phyloP scores from a whole-genome alignment of 164 flowering plant species.

The Tinospora cordifolia region DNA sequence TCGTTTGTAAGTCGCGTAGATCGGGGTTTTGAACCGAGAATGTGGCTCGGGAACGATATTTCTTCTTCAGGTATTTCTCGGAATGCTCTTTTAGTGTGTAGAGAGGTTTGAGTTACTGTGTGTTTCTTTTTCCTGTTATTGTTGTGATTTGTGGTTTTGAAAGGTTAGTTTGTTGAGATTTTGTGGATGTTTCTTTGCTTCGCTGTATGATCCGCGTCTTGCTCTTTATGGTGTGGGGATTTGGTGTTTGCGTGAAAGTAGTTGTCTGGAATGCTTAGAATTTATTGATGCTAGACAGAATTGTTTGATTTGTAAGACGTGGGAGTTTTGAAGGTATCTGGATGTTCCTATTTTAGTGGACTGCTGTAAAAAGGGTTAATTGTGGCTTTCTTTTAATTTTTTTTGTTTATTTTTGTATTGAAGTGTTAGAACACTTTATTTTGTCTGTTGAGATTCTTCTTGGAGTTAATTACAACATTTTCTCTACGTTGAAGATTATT shows the following conservation, averaged over 20 bases:
- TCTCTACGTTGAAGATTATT: background rate
- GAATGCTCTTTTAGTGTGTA: background rate
- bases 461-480: background rate
- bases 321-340: background rate
- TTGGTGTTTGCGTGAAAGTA: background rate
- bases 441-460: background rate
- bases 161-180: background rate
- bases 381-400: too few relatives aligned
- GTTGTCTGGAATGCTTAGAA: background rate
- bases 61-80: constrained; percentile 6
- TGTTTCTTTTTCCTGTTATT: too few relatives aligned
- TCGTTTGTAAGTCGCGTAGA: background rate
- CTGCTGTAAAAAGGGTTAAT: background rate
- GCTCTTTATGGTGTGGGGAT: background rate
- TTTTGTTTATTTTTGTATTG: background rate
- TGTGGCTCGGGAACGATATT: constrained; percentile 4
- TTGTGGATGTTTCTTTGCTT: background rate
- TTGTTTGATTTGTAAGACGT: background rate
- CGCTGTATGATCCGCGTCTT: background rate
- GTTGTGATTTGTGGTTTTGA: too few relatives aligned
- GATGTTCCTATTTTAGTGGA: background rate
- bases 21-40: constrained; percentile 7
- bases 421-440: background rate
- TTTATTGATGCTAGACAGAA: background rate
- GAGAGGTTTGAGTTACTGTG: background rate